phyloP scores from a whole-genome alignment of 768 basidiomycete genomes.

The Sporobolomyces pararoseus region DNA sequence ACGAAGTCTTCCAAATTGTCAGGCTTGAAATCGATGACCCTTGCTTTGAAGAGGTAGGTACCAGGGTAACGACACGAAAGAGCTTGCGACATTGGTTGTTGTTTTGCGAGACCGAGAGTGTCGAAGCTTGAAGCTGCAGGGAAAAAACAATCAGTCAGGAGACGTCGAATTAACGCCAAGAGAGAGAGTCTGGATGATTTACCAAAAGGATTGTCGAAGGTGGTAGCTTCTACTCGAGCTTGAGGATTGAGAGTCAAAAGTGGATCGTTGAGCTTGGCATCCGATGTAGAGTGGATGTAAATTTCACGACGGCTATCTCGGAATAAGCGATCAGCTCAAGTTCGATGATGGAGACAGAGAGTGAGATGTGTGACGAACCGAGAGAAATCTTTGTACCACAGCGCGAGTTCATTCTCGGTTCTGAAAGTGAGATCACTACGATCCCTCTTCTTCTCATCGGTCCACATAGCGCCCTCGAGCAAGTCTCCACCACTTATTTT shows the following conservation, averaged over 20 bases:
- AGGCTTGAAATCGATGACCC: constrained; percentile 15
- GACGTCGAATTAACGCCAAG: background rate
- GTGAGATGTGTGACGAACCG: background rate
- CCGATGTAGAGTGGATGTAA: background rate
- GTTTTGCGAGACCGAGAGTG: background rate
- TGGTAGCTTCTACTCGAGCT: background rate
- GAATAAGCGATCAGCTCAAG: background rate
- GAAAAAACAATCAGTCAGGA: background rate
- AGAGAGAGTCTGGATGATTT: background rate
- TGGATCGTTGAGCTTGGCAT: too few relatives aligned
- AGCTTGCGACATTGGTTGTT: constrained; percentile 5
- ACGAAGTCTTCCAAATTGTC: constrained; percentile 7
- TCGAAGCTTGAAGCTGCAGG: background rate
- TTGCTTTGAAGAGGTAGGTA: constrained; percentile 3
- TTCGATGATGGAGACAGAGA: background rate
- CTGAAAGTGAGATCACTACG: background rate
- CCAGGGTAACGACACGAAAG: background rate
- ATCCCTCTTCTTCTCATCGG: background rate
- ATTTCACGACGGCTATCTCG: constrained; percentile 1
- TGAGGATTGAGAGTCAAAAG: background rate
- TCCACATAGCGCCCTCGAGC: constrained; percentile 29
- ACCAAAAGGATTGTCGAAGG: background rate
- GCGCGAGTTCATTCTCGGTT: background rate
- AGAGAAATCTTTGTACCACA: background rate
- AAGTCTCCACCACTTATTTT: background rate